Evolutionary conservation across 2,329 filamentous ascomycete species (phyloP).

Genomic region (Helicocarpus griseus): DNA sequence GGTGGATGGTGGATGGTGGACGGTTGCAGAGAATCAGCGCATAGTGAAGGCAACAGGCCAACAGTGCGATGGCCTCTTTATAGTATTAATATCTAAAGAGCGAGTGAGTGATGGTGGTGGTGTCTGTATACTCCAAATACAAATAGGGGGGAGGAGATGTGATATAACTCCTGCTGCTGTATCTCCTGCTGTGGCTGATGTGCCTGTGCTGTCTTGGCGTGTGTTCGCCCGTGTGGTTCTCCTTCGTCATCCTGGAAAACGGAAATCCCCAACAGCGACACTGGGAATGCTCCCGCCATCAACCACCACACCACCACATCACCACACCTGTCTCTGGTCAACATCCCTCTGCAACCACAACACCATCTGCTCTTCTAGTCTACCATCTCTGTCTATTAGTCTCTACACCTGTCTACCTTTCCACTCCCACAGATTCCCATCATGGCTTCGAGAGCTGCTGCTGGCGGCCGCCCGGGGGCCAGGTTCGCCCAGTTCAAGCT

Average conservation of each 20-base stretch:
- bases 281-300: neutral
- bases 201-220: neutral
- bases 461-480: conserved; percentile 56
- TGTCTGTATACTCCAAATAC: no score
- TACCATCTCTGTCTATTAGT: neutral
- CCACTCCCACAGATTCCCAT: conserved; percentile 15
- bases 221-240: neutral
- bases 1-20: neutral
- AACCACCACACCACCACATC: neutral
- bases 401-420: neutral
- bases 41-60: neutral
- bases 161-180: no score
- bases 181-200: conserved; percentile 2
- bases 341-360: neutral
- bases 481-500: conserved; percentile 99
- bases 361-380: no score
- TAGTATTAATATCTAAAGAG: neutral
- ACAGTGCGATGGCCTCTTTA: neutral
- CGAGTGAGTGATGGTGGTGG: neutral
- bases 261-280: neutral
- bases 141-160: no score
- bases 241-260: conserved; percentile 1
- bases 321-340: neutral
- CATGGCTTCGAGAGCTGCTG: conserved; percentile 82
- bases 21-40: neutral